Conservation (phyloP, 2,329 filamentous ascomycete genomes). For the Drechslera avenae region DNA sequence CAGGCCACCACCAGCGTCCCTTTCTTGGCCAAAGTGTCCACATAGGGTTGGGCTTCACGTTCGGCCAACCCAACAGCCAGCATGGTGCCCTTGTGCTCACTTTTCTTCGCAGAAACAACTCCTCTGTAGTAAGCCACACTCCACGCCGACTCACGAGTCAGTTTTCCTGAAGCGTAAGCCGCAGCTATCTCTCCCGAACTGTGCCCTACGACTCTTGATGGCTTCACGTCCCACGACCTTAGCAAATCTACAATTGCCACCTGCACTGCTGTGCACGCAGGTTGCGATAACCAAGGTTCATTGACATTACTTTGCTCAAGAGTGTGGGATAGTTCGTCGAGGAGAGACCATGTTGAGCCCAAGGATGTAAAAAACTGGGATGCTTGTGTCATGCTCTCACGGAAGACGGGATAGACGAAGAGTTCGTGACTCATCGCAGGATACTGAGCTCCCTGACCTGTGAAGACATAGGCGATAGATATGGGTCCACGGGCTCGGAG, state of each 20-base stretch:
- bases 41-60: background rate
- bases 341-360: constrained; percentile 16
- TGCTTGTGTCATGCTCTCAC: background rate
- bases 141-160: constrained; percentile 22
- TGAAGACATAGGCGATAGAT: background rate
- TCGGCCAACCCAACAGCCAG: constrained; percentile 8
- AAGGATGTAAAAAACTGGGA: background rate
- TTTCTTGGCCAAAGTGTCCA: background rate
- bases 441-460: constrained; percentile 32
- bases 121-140: constrained; percentile 31
- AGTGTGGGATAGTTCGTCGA: constrained; percentile 14
- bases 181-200: constrained; percentile 52
- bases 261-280: constrained; percentile 48
- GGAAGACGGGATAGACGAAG: constrained; percentile 3
- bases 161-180: constrained; percentile 40
- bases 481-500: background rate
- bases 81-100: constrained; percentile 6
- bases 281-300: constrained; percentile 34
- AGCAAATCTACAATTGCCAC: constrained; percentile 41
- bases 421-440: constrained; percentile 18
- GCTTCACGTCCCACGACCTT: constrained; percentile 25
- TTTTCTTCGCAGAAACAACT: background rate
- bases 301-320: constrained; percentile 5
- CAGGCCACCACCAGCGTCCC: background rate
- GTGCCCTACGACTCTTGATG: constrained; percentile 49